A percentile compares a stretch with the other conserved stretches of the same genome.
phyloP scores from a whole-genome alignment of 1,139 yeast genomes.

The Candida sp. region DNA sequence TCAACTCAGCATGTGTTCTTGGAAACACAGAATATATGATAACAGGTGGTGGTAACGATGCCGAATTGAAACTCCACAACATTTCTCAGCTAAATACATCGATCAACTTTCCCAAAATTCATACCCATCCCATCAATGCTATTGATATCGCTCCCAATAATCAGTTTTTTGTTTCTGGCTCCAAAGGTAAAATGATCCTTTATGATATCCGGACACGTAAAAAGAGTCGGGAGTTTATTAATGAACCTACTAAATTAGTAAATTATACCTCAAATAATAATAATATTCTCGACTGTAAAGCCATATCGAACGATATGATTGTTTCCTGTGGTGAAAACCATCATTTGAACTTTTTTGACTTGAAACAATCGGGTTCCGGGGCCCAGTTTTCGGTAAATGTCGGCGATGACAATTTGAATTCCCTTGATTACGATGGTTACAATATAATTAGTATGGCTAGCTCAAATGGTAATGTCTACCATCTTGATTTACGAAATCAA shows the following conservation, averaged over 20 bases:
- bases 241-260: not conserved
- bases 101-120: conserved; percentile 14
- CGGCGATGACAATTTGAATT: conserved; percentile 25
- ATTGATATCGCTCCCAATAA: conserved; percentile 11
- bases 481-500: conserved; percentile 23
- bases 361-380: conserved; percentile 6
- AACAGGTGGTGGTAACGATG: conserved; percentile 24
- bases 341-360: conserved; percentile 9
- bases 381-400: conserved; percentile 11
- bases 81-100: conserved; percentile 7
- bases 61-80: conserved; percentile 14
- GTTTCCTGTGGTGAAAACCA: conserved; percentile 19
- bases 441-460: conserved; percentile 17
- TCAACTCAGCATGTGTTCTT: conserved; percentile 17
- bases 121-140: conserved; percentile 15
- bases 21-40: conserved; percentile 16
- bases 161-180: conserved; percentile 8
- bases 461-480: conserved; percentile 23
- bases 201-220: conserved; percentile 15
- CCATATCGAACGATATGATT: conserved; percentile 12
- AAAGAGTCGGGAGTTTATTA: conserved; percentile 5
- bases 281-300: conserved; percentile 9
- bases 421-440: conserved; percentile 13
- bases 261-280: conserved; percentile 4
- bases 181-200: conserved; percentile 6